These are phyloP conservation scores for Salix arbutifolia DNA, from an alignment of 345 rosid species.

Conservation along the genomic window DNA sequence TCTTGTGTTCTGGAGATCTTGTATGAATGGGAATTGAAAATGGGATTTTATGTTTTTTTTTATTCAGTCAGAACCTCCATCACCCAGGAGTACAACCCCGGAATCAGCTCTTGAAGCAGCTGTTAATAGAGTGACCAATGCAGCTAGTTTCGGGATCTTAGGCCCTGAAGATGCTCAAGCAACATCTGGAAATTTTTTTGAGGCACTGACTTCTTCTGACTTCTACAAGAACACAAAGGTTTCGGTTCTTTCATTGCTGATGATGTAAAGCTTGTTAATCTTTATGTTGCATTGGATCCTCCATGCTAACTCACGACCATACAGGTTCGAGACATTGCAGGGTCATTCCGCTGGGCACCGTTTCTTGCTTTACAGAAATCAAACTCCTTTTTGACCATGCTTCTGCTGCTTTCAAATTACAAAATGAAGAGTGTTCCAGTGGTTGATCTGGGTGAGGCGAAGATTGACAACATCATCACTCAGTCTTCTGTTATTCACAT, in stretches of 20 bases:
- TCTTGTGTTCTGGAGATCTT: not conserved
- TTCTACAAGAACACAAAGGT: constrained; percentile 85
- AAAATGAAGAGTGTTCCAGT: constrained; percentile 98
- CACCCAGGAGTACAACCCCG: constrained; percentile 64
- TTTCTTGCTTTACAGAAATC: constrained; percentile 89
- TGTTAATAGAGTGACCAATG: constrained; percentile 47
- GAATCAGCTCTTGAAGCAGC: constrained; percentile 51
- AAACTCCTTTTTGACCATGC: constrained; percentile 91
- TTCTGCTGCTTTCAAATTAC: constrained; percentile 87
- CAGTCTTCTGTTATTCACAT: constrained; percentile 97
- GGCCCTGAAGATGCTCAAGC: constrained; percentile 76
- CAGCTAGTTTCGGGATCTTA: constrained; percentile 34
- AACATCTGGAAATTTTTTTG: constrained; percentile 85
- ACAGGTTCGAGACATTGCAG: constrained; percentile 94
- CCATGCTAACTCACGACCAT: constrained; percentile 13
- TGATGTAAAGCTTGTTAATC: not conserved
- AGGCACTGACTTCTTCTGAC: constrained; percentile 73
- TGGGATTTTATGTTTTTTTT: not conserved
- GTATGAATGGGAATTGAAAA: not conserved
- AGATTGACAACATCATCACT: constrained; percentile 75
- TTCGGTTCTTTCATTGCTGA: not conserved
- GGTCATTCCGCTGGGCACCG: constrained; percentile 99
- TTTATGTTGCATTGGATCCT: not conserved
- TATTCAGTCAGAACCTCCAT: constrained; percentile 84
- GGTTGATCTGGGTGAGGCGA: constrained; percentile 71